Evolutionary conservation across 148 eudicot genomes (phyloP), one percentile per base, ranked within the genome.

Genomic region (Silene latifolia): DNA sequence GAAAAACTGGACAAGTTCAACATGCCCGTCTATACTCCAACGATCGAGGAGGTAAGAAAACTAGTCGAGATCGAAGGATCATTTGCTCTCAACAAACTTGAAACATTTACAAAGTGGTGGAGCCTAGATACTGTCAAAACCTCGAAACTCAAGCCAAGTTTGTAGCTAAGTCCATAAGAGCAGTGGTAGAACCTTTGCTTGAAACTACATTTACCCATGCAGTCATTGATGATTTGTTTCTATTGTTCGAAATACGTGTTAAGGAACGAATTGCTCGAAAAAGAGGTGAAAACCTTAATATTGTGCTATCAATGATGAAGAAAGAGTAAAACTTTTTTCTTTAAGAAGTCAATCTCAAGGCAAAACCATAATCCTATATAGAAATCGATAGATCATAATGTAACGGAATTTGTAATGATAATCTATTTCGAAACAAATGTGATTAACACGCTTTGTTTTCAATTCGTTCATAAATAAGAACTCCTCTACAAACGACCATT

Each of bases 21-120:
- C 75, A 5, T 89, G 63, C 91, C 89, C 0, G 13, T 72, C 2
- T 85, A 86, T 47, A 4, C 57, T 7, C 85, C 93, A 8, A 80
- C 69, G 23, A 57, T 25, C 4, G 77, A 82, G 24, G 89, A 90
- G 74, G 78, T 86, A 19, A 80, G 69, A 72, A 25, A 74, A 35
- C n/a, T 83, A 67, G 72, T 76, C 0, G 78, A 79, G 24, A 64
- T 68, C 1, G 82, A 77, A 74, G 85, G 82, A 47, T 83, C 80
- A 23, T 83, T 79, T 58, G 53, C n/a, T 27, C 8, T 80, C 56
- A 29, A 76, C 75, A 76, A 73, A 64, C 62, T 69, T 8, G 77
- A 76, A 73, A 58, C 80, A 35, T 76, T 76, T 63, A 68, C 68
- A 56, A 39, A 76, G 6, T 77, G 76, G 46, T 83, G 80, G 82